Conservation (phyloP, 176 grass and related monocot species). For the Chloris gayana region DNA sequence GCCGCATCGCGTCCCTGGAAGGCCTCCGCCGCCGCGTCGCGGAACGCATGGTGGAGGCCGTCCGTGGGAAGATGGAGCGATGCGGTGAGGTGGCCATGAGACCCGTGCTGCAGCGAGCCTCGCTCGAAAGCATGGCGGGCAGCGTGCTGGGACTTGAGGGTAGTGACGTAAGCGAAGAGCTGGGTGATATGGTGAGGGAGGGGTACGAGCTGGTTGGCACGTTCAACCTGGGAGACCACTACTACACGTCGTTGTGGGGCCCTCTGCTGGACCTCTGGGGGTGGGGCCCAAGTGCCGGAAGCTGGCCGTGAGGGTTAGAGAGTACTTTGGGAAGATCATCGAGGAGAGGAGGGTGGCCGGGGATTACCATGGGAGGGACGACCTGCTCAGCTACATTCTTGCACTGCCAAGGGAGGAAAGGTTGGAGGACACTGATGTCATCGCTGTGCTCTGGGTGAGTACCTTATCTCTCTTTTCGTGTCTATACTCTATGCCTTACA, state of each 20-base stretch:
- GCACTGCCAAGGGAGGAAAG: conserved; percentile 55
- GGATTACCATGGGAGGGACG: neutral
- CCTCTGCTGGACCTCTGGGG: conserved; percentile 41
- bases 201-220: conserved; percentile 45
- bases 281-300: conserved; percentile 20
- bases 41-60: conserved; percentile 54
- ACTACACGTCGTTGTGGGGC: conserved; percentile 16
- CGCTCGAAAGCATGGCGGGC: conserved; percentile 39
- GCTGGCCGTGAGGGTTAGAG: conserved; percentile 37
- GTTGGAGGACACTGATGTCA: conserved; percentile 66
- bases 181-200: conserved; percentile 47
- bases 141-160: conserved; percentile 41
- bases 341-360: conserved; percentile 25
- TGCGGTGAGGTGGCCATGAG: conserved; percentile 33
- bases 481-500: too few species aligned
- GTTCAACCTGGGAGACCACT: conserved; percentile 50
- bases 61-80: neutral
- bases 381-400: conserved; percentile 40
- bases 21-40: conserved; percentile 52
- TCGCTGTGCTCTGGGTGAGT: conserved; percentile 76
- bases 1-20: conserved; percentile 52
- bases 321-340: conserved; percentile 41
- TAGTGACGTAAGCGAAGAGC: neutral
- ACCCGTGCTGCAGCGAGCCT: conserved; percentile 29
- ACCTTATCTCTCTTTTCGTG: too few species aligned